Evolutionary conservation across 768 basidiomycete species (phyloP), one percentile per base, ranked within the genome.

Genomic region (Russula brevipes): DNA sequence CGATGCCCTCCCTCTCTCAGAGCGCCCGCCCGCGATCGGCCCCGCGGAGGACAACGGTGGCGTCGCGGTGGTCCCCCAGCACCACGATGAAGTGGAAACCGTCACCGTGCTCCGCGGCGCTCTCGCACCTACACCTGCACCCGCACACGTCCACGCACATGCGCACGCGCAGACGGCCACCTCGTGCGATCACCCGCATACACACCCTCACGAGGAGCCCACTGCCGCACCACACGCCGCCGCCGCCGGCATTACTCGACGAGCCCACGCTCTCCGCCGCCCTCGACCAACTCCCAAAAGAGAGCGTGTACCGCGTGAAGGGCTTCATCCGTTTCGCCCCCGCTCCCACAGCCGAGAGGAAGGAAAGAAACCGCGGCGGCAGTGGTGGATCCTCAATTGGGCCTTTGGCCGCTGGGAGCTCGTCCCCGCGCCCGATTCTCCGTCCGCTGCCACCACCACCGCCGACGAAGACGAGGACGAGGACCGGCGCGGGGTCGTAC

Each of bases 1-100:
- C 67, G 73, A 74, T 33, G 47, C 60, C 36, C 16, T 38, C 9
- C 54, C 54, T 49, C 64, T n/a, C 35, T 54, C 19, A 8, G 51
- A 52, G 35, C 35, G 17, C 19, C 17, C 35, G 6, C 33, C 16
- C 9, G 5, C 33, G 6, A 19, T 17, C 17, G 51, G 10, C 35
- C 1, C 9, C n/a, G 52, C 19, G 38, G 52, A n/a, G 16, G 50
- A 17, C 33, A 7, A 38, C 3, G 38, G 11, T 19, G 36, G 19
- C n/a, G 19, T 24, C 7, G 35, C 14, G 31, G 30, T 30, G 16
- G 5, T 17, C 2, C 44, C n/a, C 52, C 90, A 41, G 45, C 62
- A 89, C 70, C 85, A 89, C 60, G 86, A 94, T 60, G 94, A 98
- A 73, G 91, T 98, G 8, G 88, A 96, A 74, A 91, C 88, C 2